Conservation (phyloP, 371 early-diverging fungal genomes). For the Funneliformis caledonium region DNA sequence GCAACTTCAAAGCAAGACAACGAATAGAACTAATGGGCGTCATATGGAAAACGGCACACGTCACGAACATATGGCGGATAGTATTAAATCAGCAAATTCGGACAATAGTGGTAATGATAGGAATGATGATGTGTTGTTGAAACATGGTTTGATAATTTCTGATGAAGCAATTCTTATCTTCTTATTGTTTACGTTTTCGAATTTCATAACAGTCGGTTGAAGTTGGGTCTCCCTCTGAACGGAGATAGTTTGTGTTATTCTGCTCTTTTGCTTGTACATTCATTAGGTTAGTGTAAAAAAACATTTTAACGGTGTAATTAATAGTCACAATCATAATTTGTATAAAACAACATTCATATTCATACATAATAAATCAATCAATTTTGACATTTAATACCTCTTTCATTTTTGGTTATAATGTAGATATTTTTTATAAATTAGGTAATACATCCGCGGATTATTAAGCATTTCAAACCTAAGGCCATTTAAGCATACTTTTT, state of each 20-base stretch:
- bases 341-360: not conserved
- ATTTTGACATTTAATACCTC: not conserved
- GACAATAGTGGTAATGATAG: slow-evolving; percentile 4
- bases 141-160: not conserved
- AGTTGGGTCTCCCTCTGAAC: not conserved
- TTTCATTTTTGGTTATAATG: too few relatives aligned
- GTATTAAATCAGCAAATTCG: not conserved
- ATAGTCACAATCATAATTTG: not conserved
- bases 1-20: not conserved
- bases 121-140: not conserved
- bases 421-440: too few relatives aligned
- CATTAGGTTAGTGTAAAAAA: slow-evolving; percentile 1
- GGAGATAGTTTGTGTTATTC: slow-evolving; percentile 3
- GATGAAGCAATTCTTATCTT: slow-evolving; percentile 18
- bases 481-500: too few relatives aligned
- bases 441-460: too few relatives aligned
- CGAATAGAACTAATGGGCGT: not conserved
- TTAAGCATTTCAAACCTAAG: too few relatives aligned
- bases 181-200: slow-evolving; percentile 15
- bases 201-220: slow-evolving; percentile 12
- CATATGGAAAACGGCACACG: not conserved
- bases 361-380: not conserved
- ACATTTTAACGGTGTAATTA: not conserved
- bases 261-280: slow-evolving; percentile 1
- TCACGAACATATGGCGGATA: not conserved